Evolutionary conservation across 1,139 yeast genomes (phyloP).

Genomic region (Taphrina flavorubra): DNA sequence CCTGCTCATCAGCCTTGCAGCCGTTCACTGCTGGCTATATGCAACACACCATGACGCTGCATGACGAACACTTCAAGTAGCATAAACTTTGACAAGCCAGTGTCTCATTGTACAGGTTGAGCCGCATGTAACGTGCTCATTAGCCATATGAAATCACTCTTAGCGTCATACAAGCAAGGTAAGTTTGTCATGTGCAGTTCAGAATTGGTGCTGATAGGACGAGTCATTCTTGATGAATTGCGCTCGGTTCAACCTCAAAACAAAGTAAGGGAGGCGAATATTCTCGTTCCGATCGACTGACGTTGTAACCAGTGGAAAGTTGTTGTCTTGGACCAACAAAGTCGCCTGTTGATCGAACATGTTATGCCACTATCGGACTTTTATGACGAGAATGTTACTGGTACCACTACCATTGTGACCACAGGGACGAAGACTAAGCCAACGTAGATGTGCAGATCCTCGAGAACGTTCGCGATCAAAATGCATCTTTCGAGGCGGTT

Average conservation of each 20-base stretch:
- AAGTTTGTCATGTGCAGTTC: not conserved
- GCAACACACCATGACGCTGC: not conserved
- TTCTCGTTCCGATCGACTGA: not conserved
- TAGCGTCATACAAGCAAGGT: conserved; percentile 30
- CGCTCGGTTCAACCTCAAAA: conserved; percentile 35
- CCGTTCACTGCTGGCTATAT: too few species aligned
- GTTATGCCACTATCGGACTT: conserved; percentile 54
- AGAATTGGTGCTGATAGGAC: not conserved
- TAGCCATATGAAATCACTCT: conserved; percentile 25
- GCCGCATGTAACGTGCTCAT: not conserved
- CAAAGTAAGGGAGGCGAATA: conserved; percentile 5
- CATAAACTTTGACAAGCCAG: not conserved
- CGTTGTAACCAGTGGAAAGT: conserved; percentile 52
- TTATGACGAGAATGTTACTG: conserved; percentile 53
- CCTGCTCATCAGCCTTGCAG: too few species aligned
- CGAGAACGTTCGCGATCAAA: conserved; percentile 60
- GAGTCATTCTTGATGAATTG: conserved; percentile 25
- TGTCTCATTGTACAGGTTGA: not conserved
- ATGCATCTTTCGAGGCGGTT: conserved; percentile 62
- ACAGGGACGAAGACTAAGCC: conserved; percentile 46
- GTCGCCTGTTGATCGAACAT: conserved; percentile 52
- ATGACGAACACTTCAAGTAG: not conserved
- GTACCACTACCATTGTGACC: conserved; percentile 41
- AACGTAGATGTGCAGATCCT: conserved; percentile 57
- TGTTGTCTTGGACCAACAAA: conserved; percentile 54